A percentile compares a stretch with the other conserved stretches of the same genome.
Conservation (phyloP, 2,329 filamentous ascomycete genomes). For the Fusarium sp. region DNA sequence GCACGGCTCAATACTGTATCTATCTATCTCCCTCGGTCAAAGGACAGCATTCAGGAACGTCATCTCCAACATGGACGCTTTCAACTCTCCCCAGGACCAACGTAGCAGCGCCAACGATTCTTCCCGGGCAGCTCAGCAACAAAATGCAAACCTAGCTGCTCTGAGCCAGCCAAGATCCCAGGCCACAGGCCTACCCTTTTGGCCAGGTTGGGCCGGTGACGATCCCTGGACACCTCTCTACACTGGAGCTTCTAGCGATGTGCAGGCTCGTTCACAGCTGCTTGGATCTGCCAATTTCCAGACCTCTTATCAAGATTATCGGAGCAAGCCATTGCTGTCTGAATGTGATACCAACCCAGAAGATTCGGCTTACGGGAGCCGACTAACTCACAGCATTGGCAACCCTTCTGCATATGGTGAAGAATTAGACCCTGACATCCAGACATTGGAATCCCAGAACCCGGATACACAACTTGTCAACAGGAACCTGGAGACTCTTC, state of each 20-base stretch:
- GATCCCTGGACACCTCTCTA: slow-evolving; percentile 62
- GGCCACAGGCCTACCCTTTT: slow-evolving; percentile 16
- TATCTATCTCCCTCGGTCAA: not conserved
- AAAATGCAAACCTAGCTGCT: slow-evolving; percentile 19
- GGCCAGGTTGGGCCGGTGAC: slow-evolving; percentile 50
- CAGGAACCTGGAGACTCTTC: slow-evolving; percentile 53
- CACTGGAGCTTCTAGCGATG: slow-evolving; percentile 35
- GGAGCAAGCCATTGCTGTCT: slow-evolving; percentile 53
- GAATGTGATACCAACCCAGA: slow-evolving; percentile 58
- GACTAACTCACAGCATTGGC: slow-evolving; percentile 59
- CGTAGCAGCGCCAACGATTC: slow-evolving; percentile 11
- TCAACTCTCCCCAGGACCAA: slow-evolving; percentile 17
- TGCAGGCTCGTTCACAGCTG: slow-evolving; percentile 49
- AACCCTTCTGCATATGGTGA: slow-evolving; percentile 63
- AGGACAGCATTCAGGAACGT: not conserved
- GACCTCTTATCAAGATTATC: slow-evolving; percentile 44
- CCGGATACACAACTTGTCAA: slow-evolving; percentile 48
- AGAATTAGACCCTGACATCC: slow-evolving; percentile 58
- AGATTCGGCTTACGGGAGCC: slow-evolving; percentile 65
- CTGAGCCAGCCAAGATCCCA: slow-evolving; percentile 21
- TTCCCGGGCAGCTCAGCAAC: slow-evolving; percentile 20
- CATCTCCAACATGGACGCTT: slow-evolving; percentile 25
- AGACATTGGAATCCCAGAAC: slow-evolving; percentile 46
- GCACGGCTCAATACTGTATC: slow-evolving; percentile 5
- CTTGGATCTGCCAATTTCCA: slow-evolving; percentile 33